phyloP scores from a whole-genome alignment of 345 rosid species.

The Physaria fendleri region DNA sequence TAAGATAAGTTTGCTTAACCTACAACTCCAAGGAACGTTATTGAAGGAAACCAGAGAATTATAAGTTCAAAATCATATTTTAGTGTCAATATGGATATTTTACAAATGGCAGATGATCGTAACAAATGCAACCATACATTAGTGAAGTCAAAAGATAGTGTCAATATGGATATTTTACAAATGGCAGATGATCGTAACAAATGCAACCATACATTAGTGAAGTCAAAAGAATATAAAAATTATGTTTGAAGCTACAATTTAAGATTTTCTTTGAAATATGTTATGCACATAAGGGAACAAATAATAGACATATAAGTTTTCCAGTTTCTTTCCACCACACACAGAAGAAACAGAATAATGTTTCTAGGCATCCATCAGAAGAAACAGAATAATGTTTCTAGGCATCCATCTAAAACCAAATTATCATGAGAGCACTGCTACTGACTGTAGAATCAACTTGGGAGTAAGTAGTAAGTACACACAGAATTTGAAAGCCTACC shows the following conservation, averaged over 20 bases:
- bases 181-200: too few relatives aligned
- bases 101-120: too few relatives aligned
- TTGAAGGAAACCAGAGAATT: background rate
- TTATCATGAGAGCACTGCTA: too few relatives aligned
- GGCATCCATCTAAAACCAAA: too few relatives aligned
- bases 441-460: too few relatives aligned
- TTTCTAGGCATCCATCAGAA: background rate
- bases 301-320: background rate
- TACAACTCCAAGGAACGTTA: slow-evolving; percentile 1
- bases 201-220: background rate
- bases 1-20: slow-evolving; percentile 5
- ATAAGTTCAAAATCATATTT: too few relatives aligned
- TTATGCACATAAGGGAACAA: background rate
- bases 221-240: background rate
- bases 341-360: background rate
- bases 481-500: too few relatives aligned
- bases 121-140: too few relatives aligned
- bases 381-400: too few relatives aligned
- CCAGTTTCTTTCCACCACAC: background rate
- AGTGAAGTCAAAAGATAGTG: background rate
- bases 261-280: background rate
- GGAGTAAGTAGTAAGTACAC: too few relatives aligned
- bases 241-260: background rate
- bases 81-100: too few relatives aligned
- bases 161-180: too few relatives aligned